A percentile compares a stretch with the other conserved stretches of the same genome.
Evolutionary conservation across 2,329 filamentous ascomycete species (phyloP).

Genomic region (Talaromyces sp.): DNA sequence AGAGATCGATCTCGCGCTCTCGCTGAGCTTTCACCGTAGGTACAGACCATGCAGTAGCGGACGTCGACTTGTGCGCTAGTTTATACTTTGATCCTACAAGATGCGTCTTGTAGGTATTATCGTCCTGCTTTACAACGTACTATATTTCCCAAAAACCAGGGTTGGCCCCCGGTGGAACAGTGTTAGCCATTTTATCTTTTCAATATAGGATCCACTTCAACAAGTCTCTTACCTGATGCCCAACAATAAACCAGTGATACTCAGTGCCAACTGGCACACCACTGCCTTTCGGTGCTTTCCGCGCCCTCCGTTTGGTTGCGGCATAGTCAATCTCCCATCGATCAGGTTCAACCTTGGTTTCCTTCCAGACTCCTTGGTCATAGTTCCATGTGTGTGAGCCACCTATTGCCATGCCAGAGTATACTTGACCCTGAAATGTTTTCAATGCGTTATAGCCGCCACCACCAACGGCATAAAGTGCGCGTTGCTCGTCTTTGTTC

Average conservation of each 20-base stretch:
- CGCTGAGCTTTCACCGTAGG: slow-evolving; percentile 37
- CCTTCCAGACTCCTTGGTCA: slow-evolving; percentile 36
- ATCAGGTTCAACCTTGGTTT: slow-evolving; percentile 39
- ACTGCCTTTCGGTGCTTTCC: slow-evolving; percentile 35
- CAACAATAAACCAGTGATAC: slow-evolving; percentile 38
- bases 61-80: slow-evolving; percentile 34
- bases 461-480: slow-evolving; percentile 12
- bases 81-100: slow-evolving; percentile 38
- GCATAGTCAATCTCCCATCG: slow-evolving; percentile 36
- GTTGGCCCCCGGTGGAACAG: background rate
- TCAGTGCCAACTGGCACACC: slow-evolving; percentile 37
- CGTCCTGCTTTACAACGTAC: slow-evolving; percentile 38
- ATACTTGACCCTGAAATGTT: slow-evolving; percentile 35
- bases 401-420: slow-evolving; percentile 40
- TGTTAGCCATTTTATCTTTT: background rate
- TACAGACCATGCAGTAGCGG: slow-evolving; percentile 35
- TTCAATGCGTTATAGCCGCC: slow-evolving; percentile 36
- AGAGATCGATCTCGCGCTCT: slow-evolving; percentile 34
- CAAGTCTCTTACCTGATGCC: slow-evolving; percentile 32
- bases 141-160: slow-evolving; percentile 14
- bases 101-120: slow-evolving; percentile 39
- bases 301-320: slow-evolving; percentile 33
- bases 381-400: slow-evolving; percentile 41
- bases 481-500: background rate
- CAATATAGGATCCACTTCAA: background rate